phyloP scores from a whole-genome alignment of 2,329 filamentous ascomycete genomes.

The Sphaceloma murrayae region DNA sequence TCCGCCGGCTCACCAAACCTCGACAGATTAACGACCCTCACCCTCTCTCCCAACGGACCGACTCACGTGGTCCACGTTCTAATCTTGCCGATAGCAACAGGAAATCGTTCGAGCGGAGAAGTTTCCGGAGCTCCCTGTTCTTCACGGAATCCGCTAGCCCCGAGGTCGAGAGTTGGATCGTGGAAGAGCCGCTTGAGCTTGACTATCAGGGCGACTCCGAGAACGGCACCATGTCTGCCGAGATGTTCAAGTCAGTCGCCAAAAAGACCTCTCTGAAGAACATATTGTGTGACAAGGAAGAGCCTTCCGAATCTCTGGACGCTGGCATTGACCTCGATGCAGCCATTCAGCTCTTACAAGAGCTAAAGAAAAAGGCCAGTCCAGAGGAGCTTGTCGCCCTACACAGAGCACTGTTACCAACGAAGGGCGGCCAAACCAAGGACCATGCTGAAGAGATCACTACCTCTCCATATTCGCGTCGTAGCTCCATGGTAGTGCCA shows the following conservation, averaged over 20 bases:
- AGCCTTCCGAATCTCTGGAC: conserved; percentile 1
- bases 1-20: conserved; percentile 12
- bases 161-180: not conserved
- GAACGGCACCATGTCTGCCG: conserved; percentile 13
- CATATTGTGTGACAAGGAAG: conserved; percentile 12
- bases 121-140: conserved; percentile 7
- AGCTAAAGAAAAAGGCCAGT: conserved; percentile 40
- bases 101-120: conserved; percentile 13
- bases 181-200: conserved; percentile 12
- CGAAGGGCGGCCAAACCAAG: conserved; percentile 23
- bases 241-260: conserved; percentile 13
- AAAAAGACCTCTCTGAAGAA: conserved; percentile 16
- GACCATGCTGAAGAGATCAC: conserved; percentile 13
- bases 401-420: conserved; percentile 30
- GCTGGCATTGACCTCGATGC: conserved; percentile 34
- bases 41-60: not conserved
- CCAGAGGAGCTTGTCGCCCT: conserved; percentile 40
- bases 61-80: conserved; percentile 2
- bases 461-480: conserved; percentile 24
- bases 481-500: conserved; percentile 34
- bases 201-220: conserved; percentile 3
- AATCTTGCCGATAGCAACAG: conserved; percentile 4
- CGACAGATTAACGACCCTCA: not conserved
- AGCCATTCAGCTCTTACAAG: conserved; percentile 38
- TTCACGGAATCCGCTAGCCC: conserved; percentile 1